Base-by-base conservation (phyloP, 2,329 filamentous ascomycete species). In the Xylaria sp. region DNA sequence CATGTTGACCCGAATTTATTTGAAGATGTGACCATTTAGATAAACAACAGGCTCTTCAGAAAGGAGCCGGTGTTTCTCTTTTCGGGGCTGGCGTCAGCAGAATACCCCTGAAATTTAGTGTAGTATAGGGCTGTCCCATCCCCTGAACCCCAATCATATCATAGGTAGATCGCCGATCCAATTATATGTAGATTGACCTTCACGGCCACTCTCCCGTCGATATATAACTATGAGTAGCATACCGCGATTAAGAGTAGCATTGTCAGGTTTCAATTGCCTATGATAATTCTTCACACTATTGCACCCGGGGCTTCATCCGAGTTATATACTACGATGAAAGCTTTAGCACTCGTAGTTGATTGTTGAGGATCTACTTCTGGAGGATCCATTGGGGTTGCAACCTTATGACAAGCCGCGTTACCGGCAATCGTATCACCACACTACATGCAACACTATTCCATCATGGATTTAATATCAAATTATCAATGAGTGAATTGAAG, bases 51-150 rank as follows among this genome's bases (percentile, higher is more conserved):
- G 45, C 25, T 17, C 51, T 25, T 10, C 3, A 58, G 27, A 22
- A 47, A 27, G 20, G 36, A 20, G 53, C n/a, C 6, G 15, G 15
- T n/a, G 33, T 42, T 27, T 55, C 53, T 22, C 13, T n/a, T 27
- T 55, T 20, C 9, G 38, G 53, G 22, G 53, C 36, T 42, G 53
- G 53, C 36, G 53, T 36, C 36, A 55, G 53, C 56, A 25, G 56
- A 11, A 25, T 60, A 27, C 47, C 55, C 62, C 62, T 60, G 42
- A 54, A 64, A 59, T 64, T 60, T 60, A 27, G 4, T 22, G 20
- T 10, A n/a, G n/a, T 22, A 22, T 47, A 54, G 47, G 47, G 62
- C 55, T 64, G 47, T 29, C 10, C 51, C 22, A 29, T 20, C 22
- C 55, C 22, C 55, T 39, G 13, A 50, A 60, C 31, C 29, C 55